Conservation (phyloP, 345 rosid genomes). For the Rhizophora mangle region DNA sequence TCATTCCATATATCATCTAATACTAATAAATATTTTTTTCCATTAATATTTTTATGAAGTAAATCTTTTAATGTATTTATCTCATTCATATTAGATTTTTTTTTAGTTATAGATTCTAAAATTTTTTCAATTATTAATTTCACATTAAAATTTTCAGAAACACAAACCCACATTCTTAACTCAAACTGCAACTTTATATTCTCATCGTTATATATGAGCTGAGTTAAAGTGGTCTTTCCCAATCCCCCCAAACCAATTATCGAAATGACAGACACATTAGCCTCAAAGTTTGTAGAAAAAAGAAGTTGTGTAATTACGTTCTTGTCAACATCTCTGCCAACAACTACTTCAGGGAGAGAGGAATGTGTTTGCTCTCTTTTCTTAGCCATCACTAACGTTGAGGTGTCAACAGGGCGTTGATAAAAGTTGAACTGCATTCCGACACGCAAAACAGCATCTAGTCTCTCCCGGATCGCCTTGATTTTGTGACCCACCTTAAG, state of each 20-base stretch:
- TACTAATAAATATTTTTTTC: too few species aligned
- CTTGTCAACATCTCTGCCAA: conserved; percentile 26
- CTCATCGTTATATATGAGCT: not conserved
- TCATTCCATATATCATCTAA: too few species aligned
- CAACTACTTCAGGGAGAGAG: conserved; percentile 10
- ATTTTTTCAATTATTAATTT: too few species aligned
- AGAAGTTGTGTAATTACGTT: not conserved
- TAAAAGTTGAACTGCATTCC: not conserved
- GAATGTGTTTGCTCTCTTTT: conserved; percentile 8
- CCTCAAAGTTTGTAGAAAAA: too few species aligned
- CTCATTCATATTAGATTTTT: too few species aligned
- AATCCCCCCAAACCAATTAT: too few species aligned
- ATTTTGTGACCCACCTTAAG: conserved; percentile 15
- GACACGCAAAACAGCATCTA: conserved; percentile 12
- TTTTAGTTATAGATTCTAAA: too few species aligned
- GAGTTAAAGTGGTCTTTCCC: not conserved
- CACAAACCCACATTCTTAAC: conserved; percentile 6
- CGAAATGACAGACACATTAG: too few species aligned
- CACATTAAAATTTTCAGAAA: too few species aligned
- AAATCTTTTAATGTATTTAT: too few species aligned
- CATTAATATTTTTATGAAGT: too few species aligned
- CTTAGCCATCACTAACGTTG: not conserved
- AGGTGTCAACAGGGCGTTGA: not conserved
- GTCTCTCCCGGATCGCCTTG: conserved; percentile 16
- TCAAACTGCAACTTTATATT: too few species aligned